These are phyloP conservation scores for Neonectria ditissima DNA, from an alignment of 2,329 filamentous ascomycete genomes.

Conservation along the genomic window DNA sequence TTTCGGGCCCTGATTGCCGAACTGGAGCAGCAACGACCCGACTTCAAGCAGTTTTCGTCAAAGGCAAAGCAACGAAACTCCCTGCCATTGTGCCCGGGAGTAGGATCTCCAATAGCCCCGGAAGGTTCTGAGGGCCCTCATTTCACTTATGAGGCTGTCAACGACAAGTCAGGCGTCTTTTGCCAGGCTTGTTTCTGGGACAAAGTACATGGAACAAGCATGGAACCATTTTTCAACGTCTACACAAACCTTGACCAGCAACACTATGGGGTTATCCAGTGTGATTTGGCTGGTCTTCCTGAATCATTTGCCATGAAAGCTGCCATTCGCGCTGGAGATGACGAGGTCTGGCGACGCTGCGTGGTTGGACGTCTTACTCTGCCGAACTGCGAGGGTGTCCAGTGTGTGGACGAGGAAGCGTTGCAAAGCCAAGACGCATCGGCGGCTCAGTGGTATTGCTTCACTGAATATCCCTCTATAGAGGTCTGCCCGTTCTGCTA, in stretches of 20 bases:
- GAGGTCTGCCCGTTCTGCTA: slow-evolving; percentile 24
- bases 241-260: not conserved
- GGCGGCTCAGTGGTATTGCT: slow-evolving; percentile 6
- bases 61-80: not conserved
- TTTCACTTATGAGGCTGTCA: slow-evolving; percentile 2
- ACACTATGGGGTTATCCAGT: not conserved
- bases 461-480: slow-evolving; percentile 13
- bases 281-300: not conserved
- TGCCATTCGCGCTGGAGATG: not conserved
- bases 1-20: slow-evolving; percentile 7
- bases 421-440: slow-evolving; percentile 3
- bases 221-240: slow-evolving; percentile 20
- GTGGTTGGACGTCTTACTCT: not conserved
- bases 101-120: not conserved
- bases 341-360: slow-evolving; percentile 18
- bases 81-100: not conserved
- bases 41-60: slow-evolving; percentile 10
- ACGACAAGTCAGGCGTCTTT: slow-evolving; percentile 7
- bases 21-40: slow-evolving; percentile 5
- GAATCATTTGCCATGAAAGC: slow-evolving; percentile 18
- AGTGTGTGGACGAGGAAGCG: slow-evolving; percentile 19
- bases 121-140: not conserved
- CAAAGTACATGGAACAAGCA: slow-evolving; percentile 11
- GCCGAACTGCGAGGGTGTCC: slow-evolving; percentile 8
- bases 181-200: slow-evolving; percentile 23